Evolutionary conservation across 202 grass and related monocot genomes (phyloP).

Genomic region (Carex arenaria): DNA sequence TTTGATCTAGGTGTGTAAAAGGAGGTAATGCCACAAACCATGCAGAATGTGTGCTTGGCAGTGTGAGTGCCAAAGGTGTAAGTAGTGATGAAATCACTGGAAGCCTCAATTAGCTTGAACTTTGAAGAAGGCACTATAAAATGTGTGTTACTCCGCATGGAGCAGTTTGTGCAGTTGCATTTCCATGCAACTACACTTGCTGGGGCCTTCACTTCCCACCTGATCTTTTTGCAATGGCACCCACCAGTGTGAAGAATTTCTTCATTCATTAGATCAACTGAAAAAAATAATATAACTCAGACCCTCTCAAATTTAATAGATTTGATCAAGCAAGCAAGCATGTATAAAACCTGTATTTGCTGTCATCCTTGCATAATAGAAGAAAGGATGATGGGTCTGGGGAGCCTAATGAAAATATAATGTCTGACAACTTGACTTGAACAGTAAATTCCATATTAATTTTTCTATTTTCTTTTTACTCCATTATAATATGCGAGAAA

Average conservation of each 20-base stretch:
- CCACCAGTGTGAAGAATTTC: conserved; percentile 61
- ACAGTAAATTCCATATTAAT: background rate
- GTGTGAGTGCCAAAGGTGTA: conserved; percentile 87
- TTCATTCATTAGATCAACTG: conserved; percentile 27
- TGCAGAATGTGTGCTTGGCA: conserved; percentile 81
- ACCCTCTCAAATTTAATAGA: background rate
- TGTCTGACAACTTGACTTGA: background rate
- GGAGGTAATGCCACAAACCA: conserved; percentile 73
- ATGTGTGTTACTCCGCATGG: conserved; percentile 58
- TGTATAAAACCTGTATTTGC: background rate
- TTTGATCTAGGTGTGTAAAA: conserved; percentile 72
- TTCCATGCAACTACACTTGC: conserved; percentile 60
- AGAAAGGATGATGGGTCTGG: background rate
- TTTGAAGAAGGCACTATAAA: conserved; percentile 54
- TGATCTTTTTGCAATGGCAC: conserved; percentile 68
- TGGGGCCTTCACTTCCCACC: conserved; percentile 57
- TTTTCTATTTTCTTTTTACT: background rate
- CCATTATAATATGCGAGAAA: background rate
- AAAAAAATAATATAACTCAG: background rate
- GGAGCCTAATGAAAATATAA: background rate
- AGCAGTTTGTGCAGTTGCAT: conserved; percentile 82
- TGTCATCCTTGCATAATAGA: background rate
- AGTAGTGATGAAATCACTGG: conserved; percentile 54
- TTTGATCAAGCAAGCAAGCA: background rate
- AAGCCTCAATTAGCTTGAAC: conserved; percentile 41